Conservation (phyloP, 805 yeast species). For the Phaffomyces antillensis region DNA sequence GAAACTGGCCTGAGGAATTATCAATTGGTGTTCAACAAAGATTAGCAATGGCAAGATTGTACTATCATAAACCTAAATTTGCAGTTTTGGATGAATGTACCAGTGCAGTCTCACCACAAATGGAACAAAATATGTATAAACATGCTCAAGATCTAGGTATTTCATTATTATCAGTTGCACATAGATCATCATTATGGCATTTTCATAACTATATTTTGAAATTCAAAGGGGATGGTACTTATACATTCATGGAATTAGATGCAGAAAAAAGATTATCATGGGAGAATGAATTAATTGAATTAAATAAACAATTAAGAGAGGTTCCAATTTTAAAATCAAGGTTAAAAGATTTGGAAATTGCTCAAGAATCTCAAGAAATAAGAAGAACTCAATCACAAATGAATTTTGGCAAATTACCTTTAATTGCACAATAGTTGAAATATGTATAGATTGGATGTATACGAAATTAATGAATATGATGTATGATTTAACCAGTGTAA, state of each 20-base stretch:
- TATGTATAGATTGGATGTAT: not conserved
- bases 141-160: slow-evolving; percentile 76
- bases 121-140: slow-evolving; percentile 83
- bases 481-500: not conserved
- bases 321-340: slow-evolving; percentile 62
- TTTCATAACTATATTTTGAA: slow-evolving; percentile 79
- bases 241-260: slow-evolving; percentile 54
- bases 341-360: slow-evolving; percentile 55
- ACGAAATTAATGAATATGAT: not conserved
- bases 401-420: slow-evolving; percentile 14
- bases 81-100: slow-evolving; percentile 96
- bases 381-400: slow-evolving; percentile 24
- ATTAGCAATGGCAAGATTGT: slow-evolving; percentile 86
- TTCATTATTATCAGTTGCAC: slow-evolving; percentile 84
- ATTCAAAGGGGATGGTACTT: slow-evolving; percentile 79
- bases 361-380: slow-evolving; percentile 29
- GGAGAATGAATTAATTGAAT: slow-evolving; percentile 68
- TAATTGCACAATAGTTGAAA: not conserved
- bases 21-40: slow-evolving; percentile 91
- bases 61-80: slow-evolving; percentile 85
- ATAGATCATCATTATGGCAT: slow-evolving; percentile 87
- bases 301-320: slow-evolving; percentile 67
- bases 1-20: slow-evolving; percentile 85
- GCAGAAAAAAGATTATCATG: slow-evolving; percentile 65
- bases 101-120: slow-evolving; percentile 83